Percentiles rank a stretch among this genome's conserved stretches.
Conservation (phyloP, 2,329 filamentous ascomycete genomes). For the Iodosphaeria phyllophila region DNA sequence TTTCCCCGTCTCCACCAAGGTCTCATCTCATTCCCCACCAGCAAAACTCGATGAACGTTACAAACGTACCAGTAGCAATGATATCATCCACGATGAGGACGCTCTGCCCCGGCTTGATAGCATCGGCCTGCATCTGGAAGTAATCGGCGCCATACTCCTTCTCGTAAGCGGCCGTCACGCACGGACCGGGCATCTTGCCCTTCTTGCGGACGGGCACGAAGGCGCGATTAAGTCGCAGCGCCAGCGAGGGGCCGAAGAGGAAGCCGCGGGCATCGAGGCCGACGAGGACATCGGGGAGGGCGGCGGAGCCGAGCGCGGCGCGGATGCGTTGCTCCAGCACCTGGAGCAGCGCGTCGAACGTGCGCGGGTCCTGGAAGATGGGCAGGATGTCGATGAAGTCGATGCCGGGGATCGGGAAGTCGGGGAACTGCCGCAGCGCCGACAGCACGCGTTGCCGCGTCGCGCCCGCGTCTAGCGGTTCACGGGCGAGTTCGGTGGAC, state of each 20-base stretch:
- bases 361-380: slow-evolving; percentile 61
- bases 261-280: slow-evolving; percentile 90
- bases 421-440: slow-evolving; percentile 67
- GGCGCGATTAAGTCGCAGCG: slow-evolving; percentile 60
- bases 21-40: too few species aligned
- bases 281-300: slow-evolving; percentile 79
- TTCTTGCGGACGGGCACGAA: slow-evolving; percentile 91
- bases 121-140: slow-evolving; percentile 88
- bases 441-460: slow-evolving; percentile 33
- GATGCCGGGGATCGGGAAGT: slow-evolving; percentile 85
- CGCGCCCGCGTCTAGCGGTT: slow-evolving; percentile 34
- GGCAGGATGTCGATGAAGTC: slow-evolving; percentile 97
- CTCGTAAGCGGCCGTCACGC: slow-evolving; percentile 67
- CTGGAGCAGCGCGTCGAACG: slow-evolving; percentile 61
- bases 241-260: slow-evolving; percentile 80
- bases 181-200: slow-evolving; percentile 87
- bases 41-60: too few species aligned
- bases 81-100: slow-evolving; percentile 94
- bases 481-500: slow-evolving; percentile 47
- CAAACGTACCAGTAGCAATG: slow-evolving; percentile 82
- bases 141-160: slow-evolving; percentile 95
- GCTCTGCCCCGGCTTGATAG: slow-evolving; percentile 69
- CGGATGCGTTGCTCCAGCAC: slow-evolving; percentile 72
- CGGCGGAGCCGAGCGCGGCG: slow-evolving; percentile 36
- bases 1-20: too few species aligned